Evolutionary conservation across 371 early-diverging fungal genomes (phyloP).

Genomic region (Haplosporangium sp.): DNA sequence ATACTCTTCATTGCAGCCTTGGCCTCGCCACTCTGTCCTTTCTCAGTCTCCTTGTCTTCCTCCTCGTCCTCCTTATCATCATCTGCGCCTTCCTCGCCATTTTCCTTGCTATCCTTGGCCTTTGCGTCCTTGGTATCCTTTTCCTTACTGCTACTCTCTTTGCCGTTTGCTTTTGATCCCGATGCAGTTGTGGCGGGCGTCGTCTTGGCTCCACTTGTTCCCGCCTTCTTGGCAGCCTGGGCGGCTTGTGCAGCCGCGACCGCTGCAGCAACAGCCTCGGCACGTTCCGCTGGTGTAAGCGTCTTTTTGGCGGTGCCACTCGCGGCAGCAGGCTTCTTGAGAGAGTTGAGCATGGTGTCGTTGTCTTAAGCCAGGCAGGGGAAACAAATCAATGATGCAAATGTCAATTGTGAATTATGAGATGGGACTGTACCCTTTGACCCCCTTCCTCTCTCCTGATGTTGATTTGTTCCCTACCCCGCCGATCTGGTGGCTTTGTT

Average conservation of each 20-base stretch:
- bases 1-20: slow-evolving; percentile 56
- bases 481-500: slow-evolving; percentile 16
- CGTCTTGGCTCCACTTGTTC: background rate
- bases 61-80: slow-evolving; percentile 47
- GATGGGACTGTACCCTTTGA: too few relatives aligned
- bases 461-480: too few relatives aligned
- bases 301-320: slow-evolving; percentile 33
- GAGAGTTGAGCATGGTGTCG: slow-evolving; percentile 31
- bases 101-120: slow-evolving; percentile 44
- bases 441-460: too few relatives aligned
- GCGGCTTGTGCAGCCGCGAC: slow-evolving; percentile 27
- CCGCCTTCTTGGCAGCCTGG: slow-evolving; percentile 32
- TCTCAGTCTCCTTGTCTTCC: slow-evolving; percentile 35
- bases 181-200: slow-evolving; percentile 10
- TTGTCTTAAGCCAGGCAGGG: background rate
- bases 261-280: slow-evolving; percentile 44
- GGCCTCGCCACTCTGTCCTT: slow-evolving; percentile 51
- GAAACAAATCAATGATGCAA: background rate
- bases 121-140: slow-evolving; percentile 26
- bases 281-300: slow-evolving; percentile 23
- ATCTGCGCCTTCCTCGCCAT: slow-evolving; percentile 32
- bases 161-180: slow-evolving; percentile 23
- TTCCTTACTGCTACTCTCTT: slow-evolving; percentile 20
- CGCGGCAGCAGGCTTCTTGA: slow-evolving; percentile 28
- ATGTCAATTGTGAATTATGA: too few relatives aligned